phyloP scores from a whole-genome alignment of 805 yeast species.

The Kodamaea kaohsiungensis region DNA sequence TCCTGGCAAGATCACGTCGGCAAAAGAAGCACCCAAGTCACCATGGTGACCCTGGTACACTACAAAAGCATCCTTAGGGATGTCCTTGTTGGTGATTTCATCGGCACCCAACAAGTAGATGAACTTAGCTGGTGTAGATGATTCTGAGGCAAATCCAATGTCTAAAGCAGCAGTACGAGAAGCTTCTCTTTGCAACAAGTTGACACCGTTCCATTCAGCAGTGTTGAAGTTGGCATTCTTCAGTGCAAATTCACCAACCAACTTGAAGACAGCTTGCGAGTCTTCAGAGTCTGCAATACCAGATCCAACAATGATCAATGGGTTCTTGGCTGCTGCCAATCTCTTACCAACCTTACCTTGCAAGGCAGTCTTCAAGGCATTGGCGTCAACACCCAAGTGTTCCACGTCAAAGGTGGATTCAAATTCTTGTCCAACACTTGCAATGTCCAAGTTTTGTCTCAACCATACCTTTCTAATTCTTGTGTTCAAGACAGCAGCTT shows the following conservation, averaged over 20 bases:
- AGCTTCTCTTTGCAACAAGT: constrained; percentile 80
- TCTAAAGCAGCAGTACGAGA: constrained; percentile 87
- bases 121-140: constrained; percentile 62
- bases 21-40: constrained; percentile 83
- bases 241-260: constrained; percentile 60
- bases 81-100: constrained; percentile 65
- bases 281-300: constrained; percentile 71
- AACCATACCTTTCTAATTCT: constrained; percentile 83
- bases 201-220: constrained; percentile 79
- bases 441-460: constrained; percentile 63
- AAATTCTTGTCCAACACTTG: constrained; percentile 72
- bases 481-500: constrained; percentile 85
- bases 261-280: constrained; percentile 58
- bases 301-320: constrained; percentile 79
- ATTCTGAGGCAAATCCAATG: constrained; percentile 68
- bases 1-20: constrained; percentile 85
- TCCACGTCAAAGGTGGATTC: constrained; percentile 72
- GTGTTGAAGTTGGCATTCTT: constrained; percentile 60
- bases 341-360: constrained; percentile 69
- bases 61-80: constrained; percentile 84
- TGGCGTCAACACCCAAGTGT: constrained; percentile 62
- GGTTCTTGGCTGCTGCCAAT: constrained; percentile 65
- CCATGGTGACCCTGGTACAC: constrained; percentile 93
- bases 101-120: constrained; percentile 84
- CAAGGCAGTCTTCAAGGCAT: constrained; percentile 59